phyloP scores from a whole-genome alignment of 768 basidiomycete species.

The Suillus ampliporus region DNA sequence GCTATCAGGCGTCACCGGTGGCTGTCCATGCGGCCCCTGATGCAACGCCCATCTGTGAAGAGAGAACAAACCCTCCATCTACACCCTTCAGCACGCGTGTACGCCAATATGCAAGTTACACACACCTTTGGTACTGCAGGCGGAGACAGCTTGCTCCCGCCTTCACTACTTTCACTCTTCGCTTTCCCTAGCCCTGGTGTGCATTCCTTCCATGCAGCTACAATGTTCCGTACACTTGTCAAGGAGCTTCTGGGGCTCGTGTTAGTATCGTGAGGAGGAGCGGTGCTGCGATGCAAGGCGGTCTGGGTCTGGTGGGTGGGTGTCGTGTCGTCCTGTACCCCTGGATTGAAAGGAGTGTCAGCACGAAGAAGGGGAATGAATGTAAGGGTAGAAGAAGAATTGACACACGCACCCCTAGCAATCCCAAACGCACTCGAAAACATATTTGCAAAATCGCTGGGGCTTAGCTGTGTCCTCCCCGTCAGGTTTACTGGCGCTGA shows the following conservation, averaged over 20 bases:
- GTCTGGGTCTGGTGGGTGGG: constrained; percentile 6
- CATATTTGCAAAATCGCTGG: constrained; percentile 43
- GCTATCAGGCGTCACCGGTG: constrained; percentile 13
- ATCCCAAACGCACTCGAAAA: constrained; percentile 48
- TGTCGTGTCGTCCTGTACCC: constrained; percentile 1
- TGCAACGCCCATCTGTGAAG: constrained; percentile 37
- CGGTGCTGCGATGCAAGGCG: background rate
- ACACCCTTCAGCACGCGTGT: background rate
- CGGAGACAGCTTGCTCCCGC: constrained; percentile 22
- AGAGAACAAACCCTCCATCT: constrained; percentile 37
- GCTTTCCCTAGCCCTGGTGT: constrained; percentile 51
- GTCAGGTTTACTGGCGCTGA: constrained; percentile 25
- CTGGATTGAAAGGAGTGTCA: constrained; percentile 33
- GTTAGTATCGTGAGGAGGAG: background rate
- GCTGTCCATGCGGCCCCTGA: constrained; percentile 24
- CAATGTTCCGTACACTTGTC: constrained; percentile 77
- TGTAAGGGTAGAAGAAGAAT: constrained; percentile 44
- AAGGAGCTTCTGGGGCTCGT: constrained; percentile 73
- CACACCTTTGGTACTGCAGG: constrained; percentile 10
- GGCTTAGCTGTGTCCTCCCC: constrained; percentile 38
- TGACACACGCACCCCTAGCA: constrained; percentile 29
- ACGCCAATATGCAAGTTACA: background rate
- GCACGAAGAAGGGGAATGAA: constrained; percentile 63
- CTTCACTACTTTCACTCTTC: constrained; percentile 21
- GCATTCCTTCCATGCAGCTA: constrained; percentile 81